Evolutionary conservation across 2,329 filamentous ascomycete genomes (phyloP).

Genomic region (Hypoxylon sp.): DNA sequence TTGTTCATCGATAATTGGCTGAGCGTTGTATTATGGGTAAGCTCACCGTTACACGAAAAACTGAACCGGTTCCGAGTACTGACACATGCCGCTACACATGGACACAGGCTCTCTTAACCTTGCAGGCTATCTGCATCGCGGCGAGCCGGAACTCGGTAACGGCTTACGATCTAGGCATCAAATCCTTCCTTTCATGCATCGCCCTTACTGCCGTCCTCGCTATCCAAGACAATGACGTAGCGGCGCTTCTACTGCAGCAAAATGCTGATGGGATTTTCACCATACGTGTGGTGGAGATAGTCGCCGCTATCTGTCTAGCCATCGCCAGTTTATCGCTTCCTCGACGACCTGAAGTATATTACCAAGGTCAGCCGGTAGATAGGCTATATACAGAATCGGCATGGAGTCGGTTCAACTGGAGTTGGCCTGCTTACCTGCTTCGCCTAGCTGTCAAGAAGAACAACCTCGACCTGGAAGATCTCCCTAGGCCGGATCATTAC

Average conservation of each 20-base stretch:
- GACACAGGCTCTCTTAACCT: conserved; percentile 63
- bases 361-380: conserved; percentile 73
- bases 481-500: conserved; percentile 72
- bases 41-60: conserved; percentile 49
- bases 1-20: conserved; percentile 72
- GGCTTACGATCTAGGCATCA: conserved; percentile 68
- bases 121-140: conserved; percentile 67
- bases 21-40: conserved; percentile 73
- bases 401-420: conserved; percentile 74
- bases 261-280: conserved; percentile 56
- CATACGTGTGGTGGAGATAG: conserved; percentile 65
- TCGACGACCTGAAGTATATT: conserved; percentile 76
- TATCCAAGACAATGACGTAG: conserved; percentile 61
- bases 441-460: conserved; percentile 68
- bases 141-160: conserved; percentile 66
- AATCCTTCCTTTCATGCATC: conserved; percentile 64
- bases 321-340: conserved; percentile 70
- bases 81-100: conserved; percentile 42
- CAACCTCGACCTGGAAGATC: conserved; percentile 72
- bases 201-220: conserved; percentile 62
- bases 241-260: conserved; percentile 55
- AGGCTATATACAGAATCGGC: conserved; percentile 72
- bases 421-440: conserved; percentile 73
- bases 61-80: conserved; percentile 22
- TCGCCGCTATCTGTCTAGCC: conserved; percentile 61